A percentile compares a stretch with the other conserved stretches of the same genome.
Evolutionary conservation across 2,329 filamentous ascomycete genomes (phyloP).

Genomic region (Rutstroemia sp.): DNA sequence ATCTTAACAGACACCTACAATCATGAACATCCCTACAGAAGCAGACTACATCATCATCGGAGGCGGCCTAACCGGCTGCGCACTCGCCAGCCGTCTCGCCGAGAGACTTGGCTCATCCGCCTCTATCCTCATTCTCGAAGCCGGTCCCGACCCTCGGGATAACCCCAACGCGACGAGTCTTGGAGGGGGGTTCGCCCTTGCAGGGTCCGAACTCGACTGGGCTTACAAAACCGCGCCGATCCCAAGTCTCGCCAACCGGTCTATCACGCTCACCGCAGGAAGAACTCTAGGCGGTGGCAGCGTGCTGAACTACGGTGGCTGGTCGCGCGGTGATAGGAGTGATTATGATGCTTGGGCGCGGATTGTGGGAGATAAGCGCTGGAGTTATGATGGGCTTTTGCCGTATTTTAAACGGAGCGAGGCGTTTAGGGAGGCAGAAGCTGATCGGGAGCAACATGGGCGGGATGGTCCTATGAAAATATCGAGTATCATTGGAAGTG

Average conservation of each 20-base stretch:
- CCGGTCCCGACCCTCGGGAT: constrained; percentile 26
- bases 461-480: constrained; percentile 24
- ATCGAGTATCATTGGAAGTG: constrained; percentile 21
- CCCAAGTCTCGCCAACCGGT: constrained; percentile 19
- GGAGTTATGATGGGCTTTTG: constrained; percentile 39
- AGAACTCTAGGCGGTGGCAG: constrained; percentile 37
- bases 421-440: constrained; percentile 15
- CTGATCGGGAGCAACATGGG: constrained; percentile 22
- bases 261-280: constrained; percentile 26
- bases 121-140: constrained; percentile 34
- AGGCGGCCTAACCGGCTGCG: constrained; percentile 31
- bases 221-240: constrained; percentile 29
- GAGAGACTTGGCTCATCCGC: not conserved
- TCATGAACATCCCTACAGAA: not conserved
- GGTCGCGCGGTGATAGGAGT: constrained; percentile 36
- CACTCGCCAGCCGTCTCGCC: constrained; percentile 30
- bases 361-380: constrained; percentile 34
- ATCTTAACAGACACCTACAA: no score
- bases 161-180: not conserved
- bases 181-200: not conserved
- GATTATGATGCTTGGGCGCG: constrained; percentile 41
- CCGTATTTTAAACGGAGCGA: constrained; percentile 39
- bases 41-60: constrained; percentile 33
- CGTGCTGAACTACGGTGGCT: constrained; percentile 34
- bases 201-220: constrained; percentile 27